Conservation (phyloP, 768 basidiomycete genomes). For the Boletus eberwhitei region DNA sequence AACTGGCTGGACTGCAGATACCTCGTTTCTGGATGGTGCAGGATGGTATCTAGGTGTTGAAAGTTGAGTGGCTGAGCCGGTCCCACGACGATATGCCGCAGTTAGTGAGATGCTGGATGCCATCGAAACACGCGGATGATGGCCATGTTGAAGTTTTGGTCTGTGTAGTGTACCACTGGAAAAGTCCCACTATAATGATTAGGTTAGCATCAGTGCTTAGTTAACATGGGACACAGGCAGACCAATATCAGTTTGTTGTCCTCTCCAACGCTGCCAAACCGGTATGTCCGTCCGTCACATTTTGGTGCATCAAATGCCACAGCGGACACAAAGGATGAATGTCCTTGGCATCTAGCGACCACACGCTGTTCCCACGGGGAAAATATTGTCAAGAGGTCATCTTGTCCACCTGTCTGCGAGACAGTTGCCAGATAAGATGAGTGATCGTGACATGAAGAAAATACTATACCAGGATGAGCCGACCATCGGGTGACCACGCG, state of each 20-base stretch:
- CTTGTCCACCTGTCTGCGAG: slow-evolving; percentile 88
- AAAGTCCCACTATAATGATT: slow-evolving; percentile 78
- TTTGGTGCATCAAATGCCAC: slow-evolving; percentile 88
- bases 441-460: neutral
- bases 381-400: slow-evolving; percentile 92
- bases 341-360: slow-evolving; percentile 94
- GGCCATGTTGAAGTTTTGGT: slow-evolving; percentile 70
- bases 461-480: slow-evolving; percentile 73
- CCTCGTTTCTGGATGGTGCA: slow-evolving; percentile 87
- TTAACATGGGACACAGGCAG: slow-evolving; percentile 22
- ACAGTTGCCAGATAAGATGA: slow-evolving; percentile 3
- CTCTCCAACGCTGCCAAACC: slow-evolving; percentile 95
- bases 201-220: neutral
- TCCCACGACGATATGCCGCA: slow-evolving; percentile 58
- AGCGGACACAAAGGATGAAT: slow-evolving; percentile 88
- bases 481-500: slow-evolving; percentile 93
- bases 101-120: slow-evolving; percentile 76
- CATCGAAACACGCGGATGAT: slow-evolving; percentile 74
- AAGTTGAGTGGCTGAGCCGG: slow-evolving; percentile 54
- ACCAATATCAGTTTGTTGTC: slow-evolving; percentile 94
- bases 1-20: slow-evolving; percentile 88
- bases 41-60: slow-evolving; percentile 68
- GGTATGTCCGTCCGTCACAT: slow-evolving; percentile 86
- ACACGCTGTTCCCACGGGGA: slow-evolving; percentile 94
- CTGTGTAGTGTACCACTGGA: slow-evolving; percentile 87